These are phyloP conservation scores for Fusarium sterilihyphosum DNA, from an alignment of 2,329 filamentous ascomycete genomes.

Conservation along the genomic window DNA sequence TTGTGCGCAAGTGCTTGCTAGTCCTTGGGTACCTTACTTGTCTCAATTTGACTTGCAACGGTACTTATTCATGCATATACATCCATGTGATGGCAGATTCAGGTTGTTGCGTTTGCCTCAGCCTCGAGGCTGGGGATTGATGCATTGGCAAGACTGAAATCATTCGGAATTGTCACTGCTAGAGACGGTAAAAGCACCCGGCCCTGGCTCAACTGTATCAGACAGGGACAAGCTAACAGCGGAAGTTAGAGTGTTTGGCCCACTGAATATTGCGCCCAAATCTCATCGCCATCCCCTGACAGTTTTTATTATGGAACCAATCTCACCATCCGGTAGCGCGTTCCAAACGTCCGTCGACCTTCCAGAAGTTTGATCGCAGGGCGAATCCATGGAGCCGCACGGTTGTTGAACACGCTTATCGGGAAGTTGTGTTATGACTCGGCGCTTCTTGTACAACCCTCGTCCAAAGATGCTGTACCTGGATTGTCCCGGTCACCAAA, in stretches of 20 bases:
- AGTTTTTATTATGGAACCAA: conserved; percentile 43
- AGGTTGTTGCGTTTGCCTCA: background rate
- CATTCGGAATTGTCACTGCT: conserved; percentile 9
- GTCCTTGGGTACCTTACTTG: background rate
- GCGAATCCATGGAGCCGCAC: conserved; percentile 40
- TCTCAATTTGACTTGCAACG: conserved; percentile 35
- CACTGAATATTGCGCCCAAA: conserved; percentile 43
- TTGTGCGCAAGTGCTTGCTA: background rate
- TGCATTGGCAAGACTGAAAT: background rate
- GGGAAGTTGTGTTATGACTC: conserved; percentile 21
- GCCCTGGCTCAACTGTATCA: conserved; percentile 27
- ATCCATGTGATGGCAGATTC: background rate
- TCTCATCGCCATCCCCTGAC: conserved; percentile 30
- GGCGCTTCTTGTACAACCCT: conserved; percentile 21
- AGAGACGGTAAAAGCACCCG: conserved; percentile 25
- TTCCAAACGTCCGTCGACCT: conserved; percentile 43
- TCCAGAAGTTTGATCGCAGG: conserved; percentile 45
- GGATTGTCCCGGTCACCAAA: conserved; percentile 28
- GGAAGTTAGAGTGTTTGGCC: conserved; percentile 22
- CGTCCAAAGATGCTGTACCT: conserved; percentile 17
- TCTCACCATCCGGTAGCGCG: conserved; percentile 41
- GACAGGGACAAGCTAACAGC: conserved; percentile 11
- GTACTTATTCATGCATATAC: background rate
- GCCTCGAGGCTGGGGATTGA: background rate
- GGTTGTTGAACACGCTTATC: conserved; percentile 28